phyloP scores from a whole-genome alignment of 2,329 filamentous ascomycete genomes.

The Penicillium griseofulvum region DNA sequence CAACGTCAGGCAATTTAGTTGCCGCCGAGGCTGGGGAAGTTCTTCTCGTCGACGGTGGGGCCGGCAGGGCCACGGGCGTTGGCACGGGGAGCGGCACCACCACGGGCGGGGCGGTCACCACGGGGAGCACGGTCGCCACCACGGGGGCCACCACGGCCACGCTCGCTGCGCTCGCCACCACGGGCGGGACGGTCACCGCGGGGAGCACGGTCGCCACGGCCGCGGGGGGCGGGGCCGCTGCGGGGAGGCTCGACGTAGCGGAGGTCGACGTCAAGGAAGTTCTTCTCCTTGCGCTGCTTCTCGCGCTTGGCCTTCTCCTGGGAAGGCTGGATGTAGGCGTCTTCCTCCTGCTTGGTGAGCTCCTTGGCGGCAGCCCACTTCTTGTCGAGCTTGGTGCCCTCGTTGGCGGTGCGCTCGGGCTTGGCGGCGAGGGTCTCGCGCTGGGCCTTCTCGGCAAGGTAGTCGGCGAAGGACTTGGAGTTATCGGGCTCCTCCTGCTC shows the following conservation, averaged over 20 bases:
- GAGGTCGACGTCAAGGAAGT: constrained; percentile 83
- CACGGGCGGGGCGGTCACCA: constrained; percentile 22
- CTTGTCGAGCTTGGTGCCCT: constrained; percentile 82
- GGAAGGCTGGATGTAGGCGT: constrained; percentile 69
- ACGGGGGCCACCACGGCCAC: constrained; percentile 23
- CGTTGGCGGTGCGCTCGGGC: constrained; percentile 85
- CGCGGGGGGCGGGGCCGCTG: constrained; percentile 49
- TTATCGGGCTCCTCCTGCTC: constrained; percentile 71
- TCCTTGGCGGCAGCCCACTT: constrained; percentile 87
- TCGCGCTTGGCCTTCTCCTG: constrained; percentile 76
- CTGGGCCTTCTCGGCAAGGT: constrained; percentile 71
- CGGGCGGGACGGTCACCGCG: constrained; percentile 43
- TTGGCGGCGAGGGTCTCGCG: constrained; percentile 65
- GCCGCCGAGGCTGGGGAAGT: constrained; percentile 46
- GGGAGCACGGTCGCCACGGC: constrained; percentile 47
- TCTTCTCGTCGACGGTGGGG: constrained; percentile 46
- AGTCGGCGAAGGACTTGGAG: constrained; percentile 84
- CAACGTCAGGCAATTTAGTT: constrained; percentile 31
- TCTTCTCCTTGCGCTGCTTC: constrained; percentile 90
- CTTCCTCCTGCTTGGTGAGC: constrained; percentile 58
- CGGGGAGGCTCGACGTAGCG: constrained; percentile 70
- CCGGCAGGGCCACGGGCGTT: constrained; percentile 20
- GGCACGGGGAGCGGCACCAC: constrained; percentile 38
- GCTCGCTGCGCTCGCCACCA: constrained; percentile 31
- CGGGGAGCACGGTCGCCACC: constrained; percentile 21